Evolutionary conservation across 208 protist genomes (phyloP), one percentile per base, ranked within the genome.

Genomic region (Crithidia brevicula): DNA sequence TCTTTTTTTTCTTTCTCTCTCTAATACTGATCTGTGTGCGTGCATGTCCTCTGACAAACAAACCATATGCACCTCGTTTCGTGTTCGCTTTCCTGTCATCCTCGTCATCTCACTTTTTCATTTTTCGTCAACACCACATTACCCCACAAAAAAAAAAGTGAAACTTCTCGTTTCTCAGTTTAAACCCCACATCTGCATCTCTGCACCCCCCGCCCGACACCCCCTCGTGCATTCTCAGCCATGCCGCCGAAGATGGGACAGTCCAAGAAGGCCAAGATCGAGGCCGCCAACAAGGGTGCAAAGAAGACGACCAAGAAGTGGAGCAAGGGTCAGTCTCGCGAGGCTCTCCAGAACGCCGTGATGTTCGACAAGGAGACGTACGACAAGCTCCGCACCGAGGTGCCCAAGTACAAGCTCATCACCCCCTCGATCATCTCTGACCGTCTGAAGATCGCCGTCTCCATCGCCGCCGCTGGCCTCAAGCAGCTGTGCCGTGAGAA

Each of bases 271-370:
- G 75, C 79, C 60, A 87, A 87, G 76, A 80, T 83, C 79, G 85
- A 86, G 77, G 85, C 85, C 74, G 85, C 77, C 63, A 60, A 36
- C 51, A 92, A 90, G 77, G 81, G 83, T 54, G 78, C 81, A 45
- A 96, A 96, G 87, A 91, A 93, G 80, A 82, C 87, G 33, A 67
- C 90, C 53, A 97, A 97, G 89, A 97, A 97, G 86, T 97, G 93
- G 93, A 93, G 81, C 67, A 97, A 97, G 78, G 86, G 85, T 46
- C 87, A 90, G 74, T 87, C 82, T 33, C 91, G 90, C 53, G 93
- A 97, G 87, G 86, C 88, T 18, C 83, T 96, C 30, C 82, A 96
- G 77, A 96, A 96, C 79, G 91, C 90, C 69, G 91, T 96, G 58
- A 88, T 96, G 75, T 96, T 95, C 75, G 91, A 96, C 74, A 94